Percentiles rank a stretch among this genome's conserved stretches.
These are phyloP conservation scores for Cryphonectria parasitica DNA, from an alignment of 2,329 filamentous ascomycete genomes.

Conservation along the genomic window DNA sequence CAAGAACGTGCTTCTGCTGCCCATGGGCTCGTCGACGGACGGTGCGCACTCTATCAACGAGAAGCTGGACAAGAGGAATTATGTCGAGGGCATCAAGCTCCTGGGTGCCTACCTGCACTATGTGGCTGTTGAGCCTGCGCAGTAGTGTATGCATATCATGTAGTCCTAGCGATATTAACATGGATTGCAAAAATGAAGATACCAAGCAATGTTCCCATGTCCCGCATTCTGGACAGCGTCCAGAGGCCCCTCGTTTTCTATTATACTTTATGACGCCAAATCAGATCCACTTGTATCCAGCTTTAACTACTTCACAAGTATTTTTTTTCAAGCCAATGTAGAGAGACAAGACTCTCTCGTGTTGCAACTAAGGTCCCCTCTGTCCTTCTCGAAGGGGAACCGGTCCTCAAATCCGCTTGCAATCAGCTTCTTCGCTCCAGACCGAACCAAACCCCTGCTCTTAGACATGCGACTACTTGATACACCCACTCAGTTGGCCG, in stretches of 20 bases:
- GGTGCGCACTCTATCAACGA: conserved; percentile 98
- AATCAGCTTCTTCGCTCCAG: background rate
- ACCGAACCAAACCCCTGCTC: background rate
- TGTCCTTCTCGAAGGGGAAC: background rate
- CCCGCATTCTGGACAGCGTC: too few species aligned
- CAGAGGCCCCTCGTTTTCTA: too few species aligned
- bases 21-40: conserved; percentile 97
- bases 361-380: background rate
- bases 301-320: background rate
- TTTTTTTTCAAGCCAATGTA: background rate
- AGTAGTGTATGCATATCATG: background rate
- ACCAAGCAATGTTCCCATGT: too few species aligned
- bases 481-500: background rate
- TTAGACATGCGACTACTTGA: background rate
- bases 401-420: background rate
- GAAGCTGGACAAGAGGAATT: conserved; percentile 96
- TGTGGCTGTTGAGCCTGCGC: conserved; percentile 81
- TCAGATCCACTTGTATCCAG: background rate
- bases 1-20: conserved; percentile 94
- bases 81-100: conserved; percentile 97
- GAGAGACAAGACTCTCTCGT: background rate
- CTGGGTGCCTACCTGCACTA: conserved; percentile 95
- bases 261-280: background rate
- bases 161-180: background rate
- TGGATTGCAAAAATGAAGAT: background rate